Percentiles rank a stretch among this genome's conserved stretches.
phyloP scores from a whole-genome alignment of 148 eudicot genomes.

The Mesembryanthemum crystallinum region DNA sequence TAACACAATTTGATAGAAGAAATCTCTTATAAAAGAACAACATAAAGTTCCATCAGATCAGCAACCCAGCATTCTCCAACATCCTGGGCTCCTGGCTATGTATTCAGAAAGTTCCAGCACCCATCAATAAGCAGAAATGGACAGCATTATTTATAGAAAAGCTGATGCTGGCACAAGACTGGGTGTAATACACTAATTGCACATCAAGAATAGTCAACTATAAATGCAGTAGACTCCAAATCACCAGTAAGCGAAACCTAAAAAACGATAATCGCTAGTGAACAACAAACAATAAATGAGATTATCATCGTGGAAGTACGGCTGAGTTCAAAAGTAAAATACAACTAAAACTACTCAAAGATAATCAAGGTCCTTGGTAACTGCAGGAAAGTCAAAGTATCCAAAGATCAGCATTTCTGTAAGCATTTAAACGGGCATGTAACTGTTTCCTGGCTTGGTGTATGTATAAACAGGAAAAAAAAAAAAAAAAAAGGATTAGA shows the following conservation, averaged over 20 bases:
- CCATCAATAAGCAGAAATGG: not conserved
- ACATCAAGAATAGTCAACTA: no score
- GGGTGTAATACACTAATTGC: no score
- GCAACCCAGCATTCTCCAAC: not conserved
- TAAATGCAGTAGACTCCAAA: no score
- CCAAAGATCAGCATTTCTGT: no score
- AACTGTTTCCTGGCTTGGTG: no score
- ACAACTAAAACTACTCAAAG: not conserved
- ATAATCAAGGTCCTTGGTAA: not conserved
- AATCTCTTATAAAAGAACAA: not conserved
- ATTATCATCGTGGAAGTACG: not conserved
- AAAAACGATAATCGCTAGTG: not conserved
- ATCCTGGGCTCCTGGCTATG: slow-evolving; percentile 12
- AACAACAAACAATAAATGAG: not conserved
- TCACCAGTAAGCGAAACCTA: no score
- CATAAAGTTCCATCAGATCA: not conserved
- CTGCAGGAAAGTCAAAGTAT: no score
- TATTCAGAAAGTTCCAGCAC: not conserved
- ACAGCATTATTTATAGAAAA: no score
- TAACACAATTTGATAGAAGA: not conserved
- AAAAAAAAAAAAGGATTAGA: no score
- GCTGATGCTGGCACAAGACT: no score
- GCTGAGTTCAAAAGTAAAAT: not conserved
- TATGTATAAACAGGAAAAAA: no score
- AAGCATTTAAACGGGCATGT: no score